Conservation (phyloP, 1,284 basidiomycete species). For the Wolfiporia cocos region DNA sequence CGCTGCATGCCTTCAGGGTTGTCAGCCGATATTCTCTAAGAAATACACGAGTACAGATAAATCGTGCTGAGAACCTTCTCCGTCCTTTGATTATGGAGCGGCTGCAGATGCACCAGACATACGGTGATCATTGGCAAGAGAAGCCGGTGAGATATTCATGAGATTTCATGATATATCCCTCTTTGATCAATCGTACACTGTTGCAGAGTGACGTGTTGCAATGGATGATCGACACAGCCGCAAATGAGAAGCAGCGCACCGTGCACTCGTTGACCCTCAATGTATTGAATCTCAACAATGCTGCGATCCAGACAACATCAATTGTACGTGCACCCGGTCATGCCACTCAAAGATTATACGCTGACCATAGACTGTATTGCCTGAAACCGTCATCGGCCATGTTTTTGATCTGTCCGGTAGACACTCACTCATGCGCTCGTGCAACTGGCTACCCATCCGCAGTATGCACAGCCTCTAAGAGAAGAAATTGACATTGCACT, state of each 20-base stretch:
- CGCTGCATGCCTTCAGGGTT: too few relatives aligned
- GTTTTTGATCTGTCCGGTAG: slow-evolving; percentile 4
- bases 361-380: not conserved
- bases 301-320: not conserved
- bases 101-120: not conserved
- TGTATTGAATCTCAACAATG: not conserved
- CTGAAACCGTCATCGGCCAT: not conserved
- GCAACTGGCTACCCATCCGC: slow-evolving; percentile 16
- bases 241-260: not conserved
- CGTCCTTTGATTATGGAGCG: too few relatives aligned
- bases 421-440: slow-evolving; percentile 22
- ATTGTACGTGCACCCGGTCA: not conserved
- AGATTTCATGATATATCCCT: not conserved
- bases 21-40: too few relatives aligned
- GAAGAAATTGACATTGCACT: slow-evolving; percentile 18
- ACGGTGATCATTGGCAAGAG: not conserved
- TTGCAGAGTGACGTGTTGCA: not conserved
- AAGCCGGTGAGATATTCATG: not conserved
- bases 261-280: not conserved
- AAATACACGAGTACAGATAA: too few relatives aligned
- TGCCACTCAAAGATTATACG: not conserved
- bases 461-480: slow-evolving; percentile 17
- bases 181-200: not conserved
- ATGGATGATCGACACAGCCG: not conserved
- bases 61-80: too few relatives aligned